Evolutionary conservation across 257 asterid species (phyloP).

Genomic region (Penstemon barbatus): DNA sequence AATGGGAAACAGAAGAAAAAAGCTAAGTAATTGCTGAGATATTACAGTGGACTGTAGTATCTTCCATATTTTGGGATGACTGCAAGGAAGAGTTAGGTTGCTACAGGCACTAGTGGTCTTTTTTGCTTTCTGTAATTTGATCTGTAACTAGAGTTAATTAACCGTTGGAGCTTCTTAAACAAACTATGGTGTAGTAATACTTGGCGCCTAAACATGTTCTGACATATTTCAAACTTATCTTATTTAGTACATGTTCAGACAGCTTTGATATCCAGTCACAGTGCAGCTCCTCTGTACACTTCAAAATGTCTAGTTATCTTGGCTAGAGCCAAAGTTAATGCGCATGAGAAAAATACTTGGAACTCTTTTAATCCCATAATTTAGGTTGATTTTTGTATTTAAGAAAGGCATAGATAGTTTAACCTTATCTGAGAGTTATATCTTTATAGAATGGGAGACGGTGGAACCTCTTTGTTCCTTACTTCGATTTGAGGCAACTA

Average conservation of each 20-base stretch:
- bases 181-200: background rate
- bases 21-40: conserved; percentile 33
- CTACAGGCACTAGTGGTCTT: background rate
- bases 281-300: background rate
- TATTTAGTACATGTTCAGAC: too few species aligned
- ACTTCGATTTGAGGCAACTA: too few species aligned
- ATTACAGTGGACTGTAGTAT: background rate
- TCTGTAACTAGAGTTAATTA: background rate
- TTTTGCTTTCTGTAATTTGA: conserved; percentile 17
- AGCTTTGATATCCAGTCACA: background rate
- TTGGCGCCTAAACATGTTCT: background rate
- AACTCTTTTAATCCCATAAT: background rate
- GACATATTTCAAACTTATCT: too few species aligned
- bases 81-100: background rate
- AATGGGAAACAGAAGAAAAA: conserved; percentile 46
- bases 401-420: background rate
- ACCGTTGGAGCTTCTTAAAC: background rate
- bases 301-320: background rate
- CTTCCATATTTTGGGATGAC: background rate
- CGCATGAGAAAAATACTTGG: background rate
- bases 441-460: too few species aligned
- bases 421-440: too few species aligned
- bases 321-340: background rate
- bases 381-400: background rate
- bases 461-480: too few species aligned